Conservation (phyloP, 257 asterid genomes). For the Scutellaria galericulata region DNA sequence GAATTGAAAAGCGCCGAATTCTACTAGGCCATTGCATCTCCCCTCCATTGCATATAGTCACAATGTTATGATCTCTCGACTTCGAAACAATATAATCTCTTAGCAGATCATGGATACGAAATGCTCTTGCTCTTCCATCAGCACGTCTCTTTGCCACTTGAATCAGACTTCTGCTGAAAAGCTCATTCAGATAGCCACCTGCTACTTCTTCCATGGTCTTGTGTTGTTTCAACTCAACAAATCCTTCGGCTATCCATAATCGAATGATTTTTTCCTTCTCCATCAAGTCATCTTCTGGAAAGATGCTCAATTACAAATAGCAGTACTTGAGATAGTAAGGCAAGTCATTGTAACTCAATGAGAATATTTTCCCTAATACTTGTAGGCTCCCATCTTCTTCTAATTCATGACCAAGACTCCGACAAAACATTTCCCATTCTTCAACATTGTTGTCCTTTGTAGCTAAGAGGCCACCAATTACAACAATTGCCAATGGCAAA, state of each 20-base stretch:
- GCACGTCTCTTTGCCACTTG: no score
- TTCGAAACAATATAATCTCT: no score
- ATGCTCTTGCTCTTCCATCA: no score
- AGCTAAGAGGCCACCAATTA: slow-evolving; percentile 27
- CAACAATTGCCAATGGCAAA: slow-evolving; percentile 21
- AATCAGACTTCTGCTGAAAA: no score
- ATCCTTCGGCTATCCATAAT: slow-evolving; percentile 40
- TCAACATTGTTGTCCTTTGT: slow-evolving; percentile 15
- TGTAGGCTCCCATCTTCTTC: background rate
- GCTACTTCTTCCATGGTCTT: no score
- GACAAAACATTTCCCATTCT: slow-evolving; percentile 5
- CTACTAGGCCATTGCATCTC: no score
- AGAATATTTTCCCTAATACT: background rate
- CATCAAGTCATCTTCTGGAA: slow-evolving; percentile 28
- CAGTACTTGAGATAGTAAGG: slow-evolving; percentile 19
- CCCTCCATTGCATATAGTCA: no score
- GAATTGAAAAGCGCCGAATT: no score
- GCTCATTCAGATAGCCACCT: no score
- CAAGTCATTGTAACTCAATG: slow-evolving; percentile 12
- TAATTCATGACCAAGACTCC: slow-evolving; percentile 10
- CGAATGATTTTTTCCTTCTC: slow-evolving; percentile 18
- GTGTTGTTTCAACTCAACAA: no score
- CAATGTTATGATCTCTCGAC: no score
- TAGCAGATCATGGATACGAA: no score
- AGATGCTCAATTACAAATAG: slow-evolving; percentile 4